Conservation (phyloP, 202 grass and related monocot species). For the Zizania palustris region DNA sequence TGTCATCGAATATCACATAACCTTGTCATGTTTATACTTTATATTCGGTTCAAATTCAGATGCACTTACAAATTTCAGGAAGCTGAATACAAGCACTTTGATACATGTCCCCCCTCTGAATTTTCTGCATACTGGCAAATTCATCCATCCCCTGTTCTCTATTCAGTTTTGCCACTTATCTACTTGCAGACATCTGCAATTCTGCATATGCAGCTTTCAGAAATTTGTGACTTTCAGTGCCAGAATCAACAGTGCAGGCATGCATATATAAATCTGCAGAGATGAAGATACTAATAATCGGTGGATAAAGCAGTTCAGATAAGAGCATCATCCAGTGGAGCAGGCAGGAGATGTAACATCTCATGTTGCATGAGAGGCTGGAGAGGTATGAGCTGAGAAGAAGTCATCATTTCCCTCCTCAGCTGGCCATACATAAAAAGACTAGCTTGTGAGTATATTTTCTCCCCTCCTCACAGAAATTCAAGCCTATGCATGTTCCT, state of each 20-base stretch:
- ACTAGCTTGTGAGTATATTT: neutral
- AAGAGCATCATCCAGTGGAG: conserved; percentile 2
- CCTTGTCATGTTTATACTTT: too few relatives aligned
- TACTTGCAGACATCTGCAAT: neutral
- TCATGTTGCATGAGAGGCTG: too few relatives aligned
- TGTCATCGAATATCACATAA: too few relatives aligned
- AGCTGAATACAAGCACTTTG: neutral
- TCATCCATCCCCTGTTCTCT: too few relatives aligned
- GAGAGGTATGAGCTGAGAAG: too few relatives aligned
- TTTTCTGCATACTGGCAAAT: neutral
- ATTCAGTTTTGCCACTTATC: neutral
- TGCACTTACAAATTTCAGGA: too few relatives aligned
- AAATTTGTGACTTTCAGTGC: neutral
- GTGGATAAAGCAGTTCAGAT: neutral
- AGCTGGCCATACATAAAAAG: too few relatives aligned
- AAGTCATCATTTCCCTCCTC: too few relatives aligned
- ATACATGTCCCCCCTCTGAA: neutral
- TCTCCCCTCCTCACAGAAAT: neutral
- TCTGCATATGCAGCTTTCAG: neutral
- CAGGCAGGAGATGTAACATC: neutral
- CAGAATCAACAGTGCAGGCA: neutral
- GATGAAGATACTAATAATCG: neutral
- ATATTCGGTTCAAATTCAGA: too few relatives aligned
- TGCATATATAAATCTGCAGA: neutral
- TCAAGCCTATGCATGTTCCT: neutral